Evolutionary conservation across 225 moss, liverwort and hornwort species (phyloP).

Genomic region (Straminergon stramineum): DNA sequence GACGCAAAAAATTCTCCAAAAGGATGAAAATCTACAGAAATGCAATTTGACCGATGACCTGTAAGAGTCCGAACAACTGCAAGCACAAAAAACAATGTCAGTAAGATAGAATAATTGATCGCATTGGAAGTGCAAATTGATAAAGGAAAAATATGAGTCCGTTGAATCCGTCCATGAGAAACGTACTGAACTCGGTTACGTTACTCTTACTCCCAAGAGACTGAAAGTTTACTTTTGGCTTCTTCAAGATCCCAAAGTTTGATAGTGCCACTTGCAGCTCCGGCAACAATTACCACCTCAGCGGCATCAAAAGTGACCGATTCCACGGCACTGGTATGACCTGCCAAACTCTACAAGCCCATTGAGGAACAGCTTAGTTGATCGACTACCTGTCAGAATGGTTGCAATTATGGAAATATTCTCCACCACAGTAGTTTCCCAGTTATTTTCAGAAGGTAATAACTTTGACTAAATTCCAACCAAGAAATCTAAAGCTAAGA

Average conservation of each 20-base stretch:
- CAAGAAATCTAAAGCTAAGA: too few species aligned
- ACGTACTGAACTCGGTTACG: too few species aligned
- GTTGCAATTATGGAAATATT: too few species aligned
- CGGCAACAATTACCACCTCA: conserved; percentile 83
- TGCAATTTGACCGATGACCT: conserved; percentile 92
- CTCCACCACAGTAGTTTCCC: not conserved
- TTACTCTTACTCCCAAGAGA: too few species aligned
- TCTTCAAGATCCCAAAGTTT: conserved; percentile 99
- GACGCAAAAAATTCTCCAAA: conserved; percentile 97
- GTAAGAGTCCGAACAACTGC: conserved; percentile 96
- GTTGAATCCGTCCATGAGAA: too few species aligned
- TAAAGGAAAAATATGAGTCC: too few species aligned
- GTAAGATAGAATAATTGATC: not conserved
- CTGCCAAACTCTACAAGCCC: conserved; percentile 72
- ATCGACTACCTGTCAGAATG: too few species aligned
- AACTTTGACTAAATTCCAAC: too few species aligned
- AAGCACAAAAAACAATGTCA: not conserved
- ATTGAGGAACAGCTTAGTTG: not conserved
- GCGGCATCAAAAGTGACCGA: conserved; percentile 67
- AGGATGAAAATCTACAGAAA: conserved; percentile 92
- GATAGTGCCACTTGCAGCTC: conserved; percentile 91
- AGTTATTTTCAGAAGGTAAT: not conserved
- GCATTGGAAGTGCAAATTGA: too few species aligned
- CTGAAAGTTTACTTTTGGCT: conserved; percentile 65
- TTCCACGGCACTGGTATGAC: conserved; percentile 76